phyloP scores from a whole-genome alignment of 805 yeast species.

The Ogataea dorogensis region DNA sequence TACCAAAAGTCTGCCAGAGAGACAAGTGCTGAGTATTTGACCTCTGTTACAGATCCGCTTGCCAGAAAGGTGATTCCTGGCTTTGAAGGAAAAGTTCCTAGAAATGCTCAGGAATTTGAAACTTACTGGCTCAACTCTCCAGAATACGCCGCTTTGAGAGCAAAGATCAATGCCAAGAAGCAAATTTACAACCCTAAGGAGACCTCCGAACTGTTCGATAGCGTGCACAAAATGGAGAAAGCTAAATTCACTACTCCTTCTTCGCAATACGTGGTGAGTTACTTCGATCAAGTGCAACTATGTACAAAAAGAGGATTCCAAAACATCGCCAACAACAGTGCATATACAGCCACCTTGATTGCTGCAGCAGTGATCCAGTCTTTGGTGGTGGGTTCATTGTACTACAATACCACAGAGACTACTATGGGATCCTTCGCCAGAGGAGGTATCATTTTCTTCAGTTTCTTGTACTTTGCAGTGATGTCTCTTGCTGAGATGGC shows the following conservation, averaged over 20 bases:
- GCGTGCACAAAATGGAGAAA: constrained; percentile 36
- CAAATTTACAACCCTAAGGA: constrained; percentile 31
- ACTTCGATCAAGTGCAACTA: constrained; percentile 48
- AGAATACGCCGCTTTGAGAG: constrained; percentile 41
- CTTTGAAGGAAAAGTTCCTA: constrained; percentile 50
- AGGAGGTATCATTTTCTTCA: constrained; percentile 62
- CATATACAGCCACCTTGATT: constrained; percentile 49
- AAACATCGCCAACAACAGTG: constrained; percentile 54
- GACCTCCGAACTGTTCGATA: constrained; percentile 31
- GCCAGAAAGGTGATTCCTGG: constrained; percentile 52
- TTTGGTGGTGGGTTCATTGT: constrained; percentile 59
- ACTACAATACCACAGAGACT: constrained; percentile 46
- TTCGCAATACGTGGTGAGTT: constrained; percentile 40
- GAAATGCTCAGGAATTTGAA: constrained; percentile 57
- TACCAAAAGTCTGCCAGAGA: constrained; percentile 60
- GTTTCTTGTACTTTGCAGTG: constrained; percentile 57
- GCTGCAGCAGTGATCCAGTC: constrained; percentile 56
- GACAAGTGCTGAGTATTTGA: constrained; percentile 66
- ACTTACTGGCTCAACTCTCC: constrained; percentile 57
- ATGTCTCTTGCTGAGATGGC: constrained; percentile 63
- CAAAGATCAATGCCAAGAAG: constrained; percentile 37
- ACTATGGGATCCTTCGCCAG: constrained; percentile 60
- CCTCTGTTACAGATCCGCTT: constrained; percentile 64
- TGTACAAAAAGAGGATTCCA: constrained; percentile 54
- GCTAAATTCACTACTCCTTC: constrained; percentile 40